Base-by-base conservation (phyloP, 208 protist genomes). In the Crithidia expoeki region DNA sequence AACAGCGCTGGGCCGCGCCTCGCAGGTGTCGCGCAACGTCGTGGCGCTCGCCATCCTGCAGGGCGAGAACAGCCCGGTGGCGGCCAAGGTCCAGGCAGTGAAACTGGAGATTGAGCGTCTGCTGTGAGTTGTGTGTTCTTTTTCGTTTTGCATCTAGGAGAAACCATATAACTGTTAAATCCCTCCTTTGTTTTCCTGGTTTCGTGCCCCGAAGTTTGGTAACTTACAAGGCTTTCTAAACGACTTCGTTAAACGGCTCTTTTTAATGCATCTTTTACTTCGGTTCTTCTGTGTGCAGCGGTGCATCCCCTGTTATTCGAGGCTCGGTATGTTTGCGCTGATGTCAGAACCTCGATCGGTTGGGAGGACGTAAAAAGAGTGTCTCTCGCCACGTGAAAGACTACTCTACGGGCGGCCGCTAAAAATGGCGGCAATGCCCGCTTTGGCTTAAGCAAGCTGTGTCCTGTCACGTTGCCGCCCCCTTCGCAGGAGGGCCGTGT, bases 101-200 rank as follows among this genome's bases (percentile, higher is more conserved):
- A 99, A 99, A 89, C 89, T 98, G 57, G 88, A 95, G 72, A 98
- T 99, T 68, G 98, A 99, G 85, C 95, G 96, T 61, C 93, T 99
- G 34, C 87, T 99, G 51, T 98, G 98, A 83, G 82, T 1, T 53
- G 27, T 14, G n/a, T 32, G 23, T 25, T 30, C 7, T 32, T 27
- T 57, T 46, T 73, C 33, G 46, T 52, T 21, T 10, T 47, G 38
- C 28, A 30, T 40, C 9, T 12, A 5, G 36, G 6, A 21, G 30
- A 61, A 34, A 16, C 0, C 2, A 61, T 5, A 50, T 19, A 68
- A 52, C 34, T 25, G 57, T 60, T 72, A 21, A 32, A 44, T 79
- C 34, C 40, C 59, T 65, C 67, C 61, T 64, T 59, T 60, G 78
- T 68, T 58, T 52, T 73, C 68, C 40, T 53, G 75, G 0, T 72